These are phyloP conservation scores for Plasmodium coatneyi DNA, from an alignment of 169 alveolate species.

Conservation along the genomic window DNA sequence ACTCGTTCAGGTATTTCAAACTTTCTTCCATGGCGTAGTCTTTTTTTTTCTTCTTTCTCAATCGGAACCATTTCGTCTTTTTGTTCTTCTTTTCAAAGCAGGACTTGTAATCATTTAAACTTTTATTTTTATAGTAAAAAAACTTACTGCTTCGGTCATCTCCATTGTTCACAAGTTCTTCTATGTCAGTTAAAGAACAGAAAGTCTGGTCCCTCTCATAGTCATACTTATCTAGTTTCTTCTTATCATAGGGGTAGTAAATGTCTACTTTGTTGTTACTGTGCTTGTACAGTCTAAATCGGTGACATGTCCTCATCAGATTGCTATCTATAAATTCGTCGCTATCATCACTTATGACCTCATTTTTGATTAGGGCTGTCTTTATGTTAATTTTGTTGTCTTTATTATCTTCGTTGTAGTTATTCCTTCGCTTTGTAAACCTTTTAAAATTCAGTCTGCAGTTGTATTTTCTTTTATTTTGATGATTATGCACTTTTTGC, in stretches of 20 bases:
- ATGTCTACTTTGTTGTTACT: slow-evolving; percentile 2
- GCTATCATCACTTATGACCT: slow-evolving; percentile 73
- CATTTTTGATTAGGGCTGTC: slow-evolving; percentile 78
- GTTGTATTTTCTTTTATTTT: slow-evolving; percentile 62
- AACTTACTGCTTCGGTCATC: slow-evolving; percentile 33
- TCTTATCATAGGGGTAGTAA: slow-evolving; percentile 29
- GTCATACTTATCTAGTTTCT: slow-evolving; percentile 38
- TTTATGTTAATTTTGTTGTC: slow-evolving; percentile 79
- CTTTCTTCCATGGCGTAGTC: slow-evolving; percentile 31
- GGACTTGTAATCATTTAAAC: slow-evolving; percentile 61
- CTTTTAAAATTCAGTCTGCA: slow-evolving; percentile 59
- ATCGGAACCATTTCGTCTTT: slow-evolving; percentile 57
- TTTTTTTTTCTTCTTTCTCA: slow-evolving; percentile 62
- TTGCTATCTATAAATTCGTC: slow-evolving; percentile 49
- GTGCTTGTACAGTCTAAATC: slow-evolving; percentile 17
- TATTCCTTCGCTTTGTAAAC: slow-evolving; percentile 38
- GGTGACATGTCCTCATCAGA: slow-evolving; percentile 54
- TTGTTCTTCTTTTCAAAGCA: slow-evolving; percentile 51
- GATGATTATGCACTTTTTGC: slow-evolving; percentile 16
- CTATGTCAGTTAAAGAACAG: slow-evolving; percentile 64
- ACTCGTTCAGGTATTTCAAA: slow-evolving; percentile 55
- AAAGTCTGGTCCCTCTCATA: slow-evolving; percentile 53
- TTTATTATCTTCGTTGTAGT: slow-evolving; percentile 39
- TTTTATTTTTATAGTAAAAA: slow-evolving; percentile 67
- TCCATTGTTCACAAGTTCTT: slow-evolving; percentile 23